A percentile compares a stretch with the other conserved stretches of the same genome.
Conservation (phyloP, 345 rosid genomes). For the Raphanus raphanistrum region DNA sequence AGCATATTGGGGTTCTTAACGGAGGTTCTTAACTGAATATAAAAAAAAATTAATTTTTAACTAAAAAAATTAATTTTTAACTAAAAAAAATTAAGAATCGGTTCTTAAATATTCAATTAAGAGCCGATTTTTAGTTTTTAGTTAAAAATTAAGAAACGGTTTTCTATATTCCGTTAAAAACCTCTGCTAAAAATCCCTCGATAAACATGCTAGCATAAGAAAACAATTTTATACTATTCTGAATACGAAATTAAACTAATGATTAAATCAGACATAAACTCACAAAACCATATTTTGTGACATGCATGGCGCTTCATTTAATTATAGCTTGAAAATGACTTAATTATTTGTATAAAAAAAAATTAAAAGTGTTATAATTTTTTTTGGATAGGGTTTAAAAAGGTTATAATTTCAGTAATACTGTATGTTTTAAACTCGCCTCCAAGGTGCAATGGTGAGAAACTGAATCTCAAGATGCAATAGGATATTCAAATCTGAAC, state of each 20-base stretch:
- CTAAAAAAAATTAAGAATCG: too few species aligned
- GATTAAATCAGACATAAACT: constrained; percentile 1
- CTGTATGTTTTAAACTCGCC: not conserved
- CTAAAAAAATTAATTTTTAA: too few species aligned
- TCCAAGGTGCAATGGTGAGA: not conserved
- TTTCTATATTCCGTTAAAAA: too few species aligned
- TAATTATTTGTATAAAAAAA: not conserved
- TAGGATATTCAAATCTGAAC: not conserved
- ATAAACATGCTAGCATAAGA: too few species aligned
- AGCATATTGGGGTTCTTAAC: too few species aligned
- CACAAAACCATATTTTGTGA: not conserved
- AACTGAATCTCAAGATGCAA: not conserved
- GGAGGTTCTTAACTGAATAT: too few species aligned
- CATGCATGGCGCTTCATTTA: not conserved
- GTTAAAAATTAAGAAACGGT: too few species aligned
- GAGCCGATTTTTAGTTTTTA: too few species aligned
- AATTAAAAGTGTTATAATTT: not conserved
- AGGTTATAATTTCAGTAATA: not conserved
- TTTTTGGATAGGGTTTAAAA: too few species aligned
- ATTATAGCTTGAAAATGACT: not conserved
- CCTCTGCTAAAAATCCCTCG: too few species aligned
- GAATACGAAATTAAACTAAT: not conserved
- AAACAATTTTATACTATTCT: not conserved
- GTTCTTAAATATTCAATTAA: too few species aligned
- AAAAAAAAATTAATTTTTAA: too few species aligned